Percentiles rank a stretch among this genome's conserved stretches.
phyloP scores from a whole-genome alignment of 805 yeast genomes.

The Alloascoidea africana region DNA sequence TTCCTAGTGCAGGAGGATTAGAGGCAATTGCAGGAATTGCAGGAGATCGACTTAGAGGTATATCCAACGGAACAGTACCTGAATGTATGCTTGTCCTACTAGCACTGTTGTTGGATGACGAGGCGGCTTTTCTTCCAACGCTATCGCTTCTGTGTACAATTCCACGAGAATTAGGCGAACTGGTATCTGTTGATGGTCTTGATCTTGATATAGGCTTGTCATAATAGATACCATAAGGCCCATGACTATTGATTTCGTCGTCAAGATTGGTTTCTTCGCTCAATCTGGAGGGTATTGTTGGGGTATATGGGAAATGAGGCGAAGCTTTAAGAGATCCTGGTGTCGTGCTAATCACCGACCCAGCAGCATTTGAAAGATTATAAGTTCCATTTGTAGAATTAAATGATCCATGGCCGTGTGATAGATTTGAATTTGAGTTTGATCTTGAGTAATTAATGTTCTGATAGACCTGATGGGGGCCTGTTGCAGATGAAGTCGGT shows the following conservation, averaged over 20 bases:
- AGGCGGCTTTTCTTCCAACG: not conserved
- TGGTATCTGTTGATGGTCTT: slow-evolving; percentile 8
- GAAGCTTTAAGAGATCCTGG: slow-evolving; percentile 6
- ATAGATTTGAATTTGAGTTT: slow-evolving; percentile 3
- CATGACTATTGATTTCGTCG: slow-evolving; percentile 3
- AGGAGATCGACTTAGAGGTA: slow-evolving; percentile 6
- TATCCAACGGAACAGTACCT: slow-evolving; percentile 9
- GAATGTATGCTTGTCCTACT: no score
- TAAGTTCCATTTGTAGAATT: slow-evolving; percentile 3
- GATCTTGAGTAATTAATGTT: slow-evolving; percentile 1
- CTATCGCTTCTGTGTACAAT: slow-evolving; percentile 4
- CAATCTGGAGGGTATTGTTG: slow-evolving; percentile 20
- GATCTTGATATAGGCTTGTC: slow-evolving; percentile 8
- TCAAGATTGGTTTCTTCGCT: slow-evolving; percentile 16
- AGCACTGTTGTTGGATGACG: not conserved
- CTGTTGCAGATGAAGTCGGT: slow-evolving; percentile 6
- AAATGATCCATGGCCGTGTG: slow-evolving; percentile 3
- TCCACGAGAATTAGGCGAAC: slow-evolving; percentile 3
- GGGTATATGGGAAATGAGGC: slow-evolving; percentile 13
- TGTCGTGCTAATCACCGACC: slow-evolving; percentile 4
- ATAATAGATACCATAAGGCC: slow-evolving; percentile 3
- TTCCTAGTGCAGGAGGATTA: slow-evolving; percentile 1
- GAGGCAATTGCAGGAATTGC: no score
- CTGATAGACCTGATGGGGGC: slow-evolving; percentile 4
- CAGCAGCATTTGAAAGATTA: slow-evolving; percentile 5